These are phyloP conservation scores for Thermomucor indicae-seudaticae DNA, from an alignment of 371 early-diverging fungal species.

Conservation along the genomic window DNA sequence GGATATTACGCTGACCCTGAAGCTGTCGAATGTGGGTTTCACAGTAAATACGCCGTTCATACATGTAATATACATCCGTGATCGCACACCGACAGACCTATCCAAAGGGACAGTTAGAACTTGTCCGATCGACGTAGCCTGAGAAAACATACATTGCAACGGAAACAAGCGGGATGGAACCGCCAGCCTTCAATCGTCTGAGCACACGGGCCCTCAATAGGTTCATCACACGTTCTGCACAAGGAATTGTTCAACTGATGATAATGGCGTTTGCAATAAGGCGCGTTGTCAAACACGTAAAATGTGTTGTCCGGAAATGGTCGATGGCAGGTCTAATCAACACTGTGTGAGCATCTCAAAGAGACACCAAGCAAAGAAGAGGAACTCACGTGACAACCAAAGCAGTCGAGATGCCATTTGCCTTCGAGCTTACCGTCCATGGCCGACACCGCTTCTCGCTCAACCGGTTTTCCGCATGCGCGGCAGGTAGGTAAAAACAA, in stretches of 20 bases:
- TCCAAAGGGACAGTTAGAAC: constrained; percentile 19
- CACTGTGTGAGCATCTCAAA: too few relatives aligned
- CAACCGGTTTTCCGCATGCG: constrained; percentile 63
- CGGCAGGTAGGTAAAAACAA: constrained; percentile 66
- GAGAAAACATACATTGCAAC: constrained; percentile 30
- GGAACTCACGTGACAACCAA: constrained; percentile 47
- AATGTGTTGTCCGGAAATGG: constrained; percentile 88
- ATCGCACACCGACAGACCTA: constrained; percentile 63
- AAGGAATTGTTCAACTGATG: constrained; percentile 79
- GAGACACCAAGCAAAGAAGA: constrained; percentile 1
- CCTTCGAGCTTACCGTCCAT: constrained; percentile 73
- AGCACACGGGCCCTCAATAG: constrained; percentile 85
- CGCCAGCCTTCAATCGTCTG: constrained; percentile 69
- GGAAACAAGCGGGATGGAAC: constrained; percentile 45
- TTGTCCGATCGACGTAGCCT: constrained; percentile 43
- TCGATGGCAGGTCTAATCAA: constrained; percentile 62
- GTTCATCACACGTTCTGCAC: constrained; percentile 70
- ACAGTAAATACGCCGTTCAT: constrained; percentile 72
- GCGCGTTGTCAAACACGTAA: constrained; percentile 78
- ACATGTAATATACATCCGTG: constrained; percentile 77
- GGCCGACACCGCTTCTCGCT: constrained; percentile 74
- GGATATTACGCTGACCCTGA: constrained; percentile 57
- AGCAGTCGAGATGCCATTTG: constrained; percentile 71
- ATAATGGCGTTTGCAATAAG: constrained; percentile 81
- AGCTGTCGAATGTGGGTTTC: constrained; percentile 71